Percentiles rank a stretch among this genome's conserved stretches.
Evolutionary conservation across 139 green algal species (phyloP).

Genomic region (Chloropicon primus): DNA sequence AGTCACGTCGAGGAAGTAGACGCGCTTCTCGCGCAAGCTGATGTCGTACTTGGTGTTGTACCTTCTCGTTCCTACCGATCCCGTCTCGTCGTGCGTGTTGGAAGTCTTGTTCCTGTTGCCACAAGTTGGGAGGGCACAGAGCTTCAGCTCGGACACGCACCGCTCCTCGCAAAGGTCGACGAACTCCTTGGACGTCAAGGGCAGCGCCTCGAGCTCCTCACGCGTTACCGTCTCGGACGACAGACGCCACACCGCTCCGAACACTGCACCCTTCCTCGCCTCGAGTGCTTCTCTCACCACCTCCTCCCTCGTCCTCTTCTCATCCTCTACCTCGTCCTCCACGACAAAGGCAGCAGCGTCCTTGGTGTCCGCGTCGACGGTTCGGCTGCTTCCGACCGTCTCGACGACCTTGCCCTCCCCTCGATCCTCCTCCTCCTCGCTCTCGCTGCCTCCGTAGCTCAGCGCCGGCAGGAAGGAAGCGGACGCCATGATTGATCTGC

Average conservation of each 20-base stretch:
- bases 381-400: too few species aligned
- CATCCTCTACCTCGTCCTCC: not conserved
- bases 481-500: too few species aligned
- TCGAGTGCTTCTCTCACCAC: not conserved
- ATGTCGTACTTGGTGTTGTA: not conserved
- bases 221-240: not conserved
- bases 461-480: too few species aligned
- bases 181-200: not conserved
- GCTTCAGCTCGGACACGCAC: not conserved
- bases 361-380: too few species aligned
- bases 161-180: not conserved
- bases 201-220: not conserved
- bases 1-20: not conserved
- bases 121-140: not conserved
- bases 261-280: not conserved
- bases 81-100: not conserved
- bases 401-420: too few species aligned
- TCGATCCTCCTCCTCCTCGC: too few species aligned
- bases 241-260: not conserved
- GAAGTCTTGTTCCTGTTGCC: not conserved
- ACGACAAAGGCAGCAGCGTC: too few species aligned
- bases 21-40: not conserved
- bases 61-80: too few species aligned
- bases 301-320: too few species aligned
- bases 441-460: too few species aligned